phyloP scores from a whole-genome alignment of 495 filamentous ascomycete species.

The Tuber microsphaerosporum region DNA sequence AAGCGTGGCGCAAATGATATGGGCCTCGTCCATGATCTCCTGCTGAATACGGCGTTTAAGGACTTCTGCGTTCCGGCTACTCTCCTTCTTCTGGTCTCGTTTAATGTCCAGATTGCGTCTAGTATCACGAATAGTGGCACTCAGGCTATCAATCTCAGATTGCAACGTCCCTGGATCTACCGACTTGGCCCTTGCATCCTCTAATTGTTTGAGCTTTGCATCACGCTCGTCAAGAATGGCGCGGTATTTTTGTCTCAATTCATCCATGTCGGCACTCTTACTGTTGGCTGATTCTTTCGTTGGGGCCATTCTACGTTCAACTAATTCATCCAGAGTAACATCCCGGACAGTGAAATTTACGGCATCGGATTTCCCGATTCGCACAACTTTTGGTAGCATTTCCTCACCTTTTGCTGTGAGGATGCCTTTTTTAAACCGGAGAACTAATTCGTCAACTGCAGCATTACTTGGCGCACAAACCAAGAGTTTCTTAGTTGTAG shows the following conservation, averaged over 20 bases:
- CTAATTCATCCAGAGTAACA: constrained; percentile 88
- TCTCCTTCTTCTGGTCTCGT: constrained; percentile 79
- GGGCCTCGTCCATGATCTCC: constrained; percentile 76
- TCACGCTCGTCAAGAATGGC: constrained; percentile 63
- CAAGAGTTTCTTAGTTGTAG: constrained; percentile 68
- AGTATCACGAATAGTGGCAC: constrained; percentile 62
- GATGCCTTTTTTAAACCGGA: constrained; percentile 82
- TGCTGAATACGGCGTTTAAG: constrained; percentile 78
- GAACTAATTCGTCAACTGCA: constrained; percentile 90
- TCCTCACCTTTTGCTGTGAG: constrained; percentile 65
- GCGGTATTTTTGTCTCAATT: constrained; percentile 76
- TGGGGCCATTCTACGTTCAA: constrained; percentile 61
- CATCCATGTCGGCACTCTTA: constrained; percentile 57
- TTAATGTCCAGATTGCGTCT: constrained; percentile 61
- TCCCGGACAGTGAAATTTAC: constrained; percentile 85
- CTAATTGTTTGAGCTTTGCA: constrained; percentile 58
- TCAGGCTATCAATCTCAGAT: constrained; percentile 63
- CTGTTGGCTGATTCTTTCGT: constrained; percentile 43
- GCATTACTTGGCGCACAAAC: constrained; percentile 97
- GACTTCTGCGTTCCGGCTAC: constrained; percentile 72
- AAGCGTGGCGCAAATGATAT: constrained; percentile 90
- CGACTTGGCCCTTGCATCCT: constrained; percentile 58
- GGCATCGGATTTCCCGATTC: constrained; percentile 85
- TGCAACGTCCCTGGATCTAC: constrained; percentile 52
- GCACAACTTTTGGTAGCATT: constrained; percentile 72